These are phyloP conservation scores for Sesbania bispinosa DNA, from an alignment of 306 rosid genomes.

Conservation along the genomic window DNA sequence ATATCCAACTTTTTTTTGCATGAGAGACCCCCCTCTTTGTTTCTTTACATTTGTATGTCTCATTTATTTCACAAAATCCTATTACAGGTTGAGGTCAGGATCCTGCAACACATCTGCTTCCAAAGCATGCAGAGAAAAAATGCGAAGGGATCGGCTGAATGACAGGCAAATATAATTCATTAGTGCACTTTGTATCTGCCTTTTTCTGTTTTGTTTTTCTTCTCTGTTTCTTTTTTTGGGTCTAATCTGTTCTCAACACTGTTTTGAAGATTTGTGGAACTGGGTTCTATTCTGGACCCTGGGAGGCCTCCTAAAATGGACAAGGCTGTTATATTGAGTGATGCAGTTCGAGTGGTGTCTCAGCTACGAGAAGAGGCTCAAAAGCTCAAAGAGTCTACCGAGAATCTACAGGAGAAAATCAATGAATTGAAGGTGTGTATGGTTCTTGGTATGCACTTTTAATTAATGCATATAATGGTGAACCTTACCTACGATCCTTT, in stretches of 20 bases:
- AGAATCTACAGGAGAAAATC: constrained; percentile 54
- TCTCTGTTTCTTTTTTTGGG: neutral
- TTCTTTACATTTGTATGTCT: neutral
- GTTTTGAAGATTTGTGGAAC: constrained; percentile 59
- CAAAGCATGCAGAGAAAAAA: constrained; percentile 83
- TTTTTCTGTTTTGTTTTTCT: constrained; percentile 1
- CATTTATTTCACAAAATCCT: neutral
- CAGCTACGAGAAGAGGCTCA: constrained; percentile 57
- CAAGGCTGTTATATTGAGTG: constrained; percentile 64
- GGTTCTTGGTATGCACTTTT: neutral
- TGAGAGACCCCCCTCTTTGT: neutral
- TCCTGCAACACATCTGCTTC: constrained; percentile 43
- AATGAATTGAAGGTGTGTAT: constrained; percentile 62
- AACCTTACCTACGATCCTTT: neutral
- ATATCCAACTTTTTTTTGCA: neutral
- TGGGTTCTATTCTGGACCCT: constrained; percentile 63
- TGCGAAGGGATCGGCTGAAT: constrained; percentile 74
- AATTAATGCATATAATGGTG: neutral
- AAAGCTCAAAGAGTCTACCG: constrained; percentile 52
- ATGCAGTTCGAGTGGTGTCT: constrained; percentile 55
- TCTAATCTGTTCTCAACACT: constrained; percentile 3
- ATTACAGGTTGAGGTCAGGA: constrained; percentile 50
- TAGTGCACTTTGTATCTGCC: neutral
- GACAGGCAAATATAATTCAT: constrained; percentile 55
- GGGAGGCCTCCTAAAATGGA: constrained; percentile 73